A percentile compares a stretch with the other conserved stretches of the same genome.
phyloP scores from a whole-genome alignment of 1,139 yeast species.

The Meyerozyma carpophila region DNA sequence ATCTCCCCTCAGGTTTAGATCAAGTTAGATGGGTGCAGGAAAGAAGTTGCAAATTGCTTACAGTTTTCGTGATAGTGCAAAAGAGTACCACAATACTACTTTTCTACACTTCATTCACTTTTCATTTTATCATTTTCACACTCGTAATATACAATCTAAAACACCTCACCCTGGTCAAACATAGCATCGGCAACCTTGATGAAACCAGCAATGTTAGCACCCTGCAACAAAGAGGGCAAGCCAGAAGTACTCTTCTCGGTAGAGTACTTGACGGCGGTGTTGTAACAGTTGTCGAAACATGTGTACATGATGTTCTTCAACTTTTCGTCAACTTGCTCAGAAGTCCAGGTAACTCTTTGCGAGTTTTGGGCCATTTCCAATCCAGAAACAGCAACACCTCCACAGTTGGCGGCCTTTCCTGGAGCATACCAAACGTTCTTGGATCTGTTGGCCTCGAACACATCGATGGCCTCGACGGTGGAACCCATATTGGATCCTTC shows the following conservation, averaged over 20 bases:
- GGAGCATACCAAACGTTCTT: constrained; percentile 95
- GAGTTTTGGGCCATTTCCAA: constrained; percentile 99
- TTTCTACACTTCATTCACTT: too few species aligned
- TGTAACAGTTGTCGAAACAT: constrained; percentile 90
- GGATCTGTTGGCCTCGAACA: constrained; percentile 80
- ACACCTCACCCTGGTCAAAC: constrained; percentile 95
- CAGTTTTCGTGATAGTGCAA: too few species aligned
- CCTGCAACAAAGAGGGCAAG: constrained; percentile 92
- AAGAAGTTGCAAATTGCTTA: too few species aligned
- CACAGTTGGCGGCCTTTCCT: constrained; percentile 99
- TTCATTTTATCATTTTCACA: too few species aligned
- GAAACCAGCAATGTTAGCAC: constrained; percentile 99
- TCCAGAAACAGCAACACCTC: constrained; percentile 99
- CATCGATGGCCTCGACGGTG: constrained; percentile 92
- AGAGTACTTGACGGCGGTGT: constrained; percentile 77
- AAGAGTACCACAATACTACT: too few species aligned
- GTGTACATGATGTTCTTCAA: constrained; percentile 88
- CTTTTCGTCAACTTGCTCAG: constrained; percentile 83
- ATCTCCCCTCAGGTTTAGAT: too few species aligned
- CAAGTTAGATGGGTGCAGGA: too few species aligned
- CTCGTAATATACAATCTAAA: constrained; percentile 19
- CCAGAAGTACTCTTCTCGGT: constrained; percentile 53
- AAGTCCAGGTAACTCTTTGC: constrained; percentile 82
- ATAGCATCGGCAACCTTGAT: constrained; percentile 97
- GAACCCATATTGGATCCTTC: constrained; percentile 99